Percentiles rank a stretch among this genome's conserved stretches.
Conservation (phyloP, 116 monocot genomes). For the Cymodocea nodosa region DNA sequence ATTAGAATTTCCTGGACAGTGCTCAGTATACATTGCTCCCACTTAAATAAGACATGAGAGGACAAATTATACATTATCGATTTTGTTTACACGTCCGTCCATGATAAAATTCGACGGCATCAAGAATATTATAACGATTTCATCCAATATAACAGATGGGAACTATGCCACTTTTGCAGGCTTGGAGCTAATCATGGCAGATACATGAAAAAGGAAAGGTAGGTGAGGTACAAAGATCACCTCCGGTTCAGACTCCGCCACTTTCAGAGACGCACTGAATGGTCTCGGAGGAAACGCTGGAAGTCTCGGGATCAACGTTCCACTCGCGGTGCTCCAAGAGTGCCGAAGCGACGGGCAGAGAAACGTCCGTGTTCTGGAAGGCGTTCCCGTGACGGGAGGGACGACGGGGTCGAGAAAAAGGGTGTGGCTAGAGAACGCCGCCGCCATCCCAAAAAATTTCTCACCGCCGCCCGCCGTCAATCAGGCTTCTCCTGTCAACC, state of each 20-base stretch:
- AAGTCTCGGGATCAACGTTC: not conserved
- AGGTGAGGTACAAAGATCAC: conserved; percentile 2
- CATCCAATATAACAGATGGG: not conserved
- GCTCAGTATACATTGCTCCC: too few species aligned
- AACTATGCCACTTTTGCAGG: not conserved
- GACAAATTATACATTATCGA: too few species aligned
- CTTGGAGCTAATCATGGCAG: not conserved
- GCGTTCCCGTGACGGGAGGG: not conserved
- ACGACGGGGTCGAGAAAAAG: conserved; percentile 13
- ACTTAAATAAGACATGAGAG: too few species aligned
- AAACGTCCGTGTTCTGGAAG: conserved; percentile 2
- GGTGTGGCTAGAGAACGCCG: conserved; percentile 12
- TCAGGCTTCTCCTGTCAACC: not conserved
- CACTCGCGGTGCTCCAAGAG: not conserved
- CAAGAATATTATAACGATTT: too few species aligned
- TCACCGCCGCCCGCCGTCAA: too few species aligned
- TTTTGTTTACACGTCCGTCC: too few species aligned
- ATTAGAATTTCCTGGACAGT: too few species aligned
- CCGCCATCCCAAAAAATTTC: conserved; percentile 7
- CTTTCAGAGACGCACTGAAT: conserved; percentile 13
- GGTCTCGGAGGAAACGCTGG: conserved; percentile 1
- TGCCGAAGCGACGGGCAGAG: conserved; percentile 9
- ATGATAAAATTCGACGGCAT: too few species aligned
- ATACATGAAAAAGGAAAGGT: not conserved
- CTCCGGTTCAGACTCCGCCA: conserved; percentile 21